Base-by-base conservation (phyloP, 306 rosid genomes). In the Ormosia semicastrata region DNA sequence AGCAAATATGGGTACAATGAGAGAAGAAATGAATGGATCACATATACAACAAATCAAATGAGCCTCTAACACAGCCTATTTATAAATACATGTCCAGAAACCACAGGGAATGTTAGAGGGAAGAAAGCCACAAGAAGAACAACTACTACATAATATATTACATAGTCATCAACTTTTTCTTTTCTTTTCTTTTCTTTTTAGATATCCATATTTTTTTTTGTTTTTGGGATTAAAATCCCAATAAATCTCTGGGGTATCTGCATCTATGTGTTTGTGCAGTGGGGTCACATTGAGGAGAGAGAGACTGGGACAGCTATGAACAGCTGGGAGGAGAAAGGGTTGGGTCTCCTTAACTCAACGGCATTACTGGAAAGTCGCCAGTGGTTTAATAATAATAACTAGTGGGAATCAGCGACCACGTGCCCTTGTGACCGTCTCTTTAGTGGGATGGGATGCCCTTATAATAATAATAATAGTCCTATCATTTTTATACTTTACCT, bases 341-440 rank as follows among this genome's bases (percentile, higher is more conserved):
- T 87, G 93, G 82, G 78, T 59, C 84, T 90, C 92, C 81, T 84
- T 72, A 84, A 73, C 87, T 72, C 77, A 94, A 92, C 92, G 93
- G 94, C 91, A 89, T 88, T 85, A 86, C 97, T 86, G 83, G 88
- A 91, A 94, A 90, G 88, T 89, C 88, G 88, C 90, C 86, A 85
- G 34, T 79, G 52, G 34, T 80, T 83, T 85, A 73, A 53, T 36
- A 40, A 40, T 41, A 24, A 54, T 34, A 70, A 74, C 52, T 82
- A 80, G 72, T 80, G 84, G 76, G 88, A 91, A 78, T 91, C 89
- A 62, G 77, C 89, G 85, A 82, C 93, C 98, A 92, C 91, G 95
- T 94, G 97, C 90, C 84, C 69, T 83, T 79, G 74, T 85, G 81
- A 66, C 87, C 91, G 11, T 62, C 90, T 54, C 74, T 78, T 79